Conservation (phyloP, 2,329 filamentous ascomycete species). For the Ascochyta koolunga region DNA sequence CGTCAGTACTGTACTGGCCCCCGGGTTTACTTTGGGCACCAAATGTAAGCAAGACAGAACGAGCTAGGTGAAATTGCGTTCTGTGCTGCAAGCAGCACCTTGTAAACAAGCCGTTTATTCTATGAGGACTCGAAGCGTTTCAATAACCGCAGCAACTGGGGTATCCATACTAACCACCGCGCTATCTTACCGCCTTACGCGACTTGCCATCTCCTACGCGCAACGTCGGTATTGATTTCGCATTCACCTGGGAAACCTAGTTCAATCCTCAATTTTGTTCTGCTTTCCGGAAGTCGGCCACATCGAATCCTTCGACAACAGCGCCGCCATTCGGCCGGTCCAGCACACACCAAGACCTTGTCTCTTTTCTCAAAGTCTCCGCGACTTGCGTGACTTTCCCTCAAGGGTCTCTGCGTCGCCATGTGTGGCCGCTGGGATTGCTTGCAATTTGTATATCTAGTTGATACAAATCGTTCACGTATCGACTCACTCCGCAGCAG, state of each 20-base stretch:
- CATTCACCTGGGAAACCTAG: neutral
- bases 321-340: conserved; percentile 3
- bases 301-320: conserved; percentile 4
- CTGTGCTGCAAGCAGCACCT: conserved; percentile 8
- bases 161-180: conserved; percentile 14
- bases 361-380: conserved; percentile 10
- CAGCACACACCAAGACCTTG: conserved; percentile 8
- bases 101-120: conserved; percentile 2
- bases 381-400: conserved; percentile 7
- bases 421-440: conserved; percentile 9
- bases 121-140: neutral
- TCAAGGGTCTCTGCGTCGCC: neutral
- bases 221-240: neutral
- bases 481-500: neutral
- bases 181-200: conserved; percentile 14
- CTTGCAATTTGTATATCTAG: conserved; percentile 7
- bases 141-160: conserved; percentile 3
- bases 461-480: neutral
- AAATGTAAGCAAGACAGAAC: conserved; percentile 1
- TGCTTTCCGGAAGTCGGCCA: conserved; percentile 5
- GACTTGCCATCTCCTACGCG: neutral
- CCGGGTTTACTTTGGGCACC: neutral
- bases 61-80: neutral
- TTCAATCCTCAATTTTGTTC: neutral
- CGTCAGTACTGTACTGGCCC: neutral